Conservation (phyloP, 441 rosid genomes). For the Adansonia rubrostipa region DNA sequence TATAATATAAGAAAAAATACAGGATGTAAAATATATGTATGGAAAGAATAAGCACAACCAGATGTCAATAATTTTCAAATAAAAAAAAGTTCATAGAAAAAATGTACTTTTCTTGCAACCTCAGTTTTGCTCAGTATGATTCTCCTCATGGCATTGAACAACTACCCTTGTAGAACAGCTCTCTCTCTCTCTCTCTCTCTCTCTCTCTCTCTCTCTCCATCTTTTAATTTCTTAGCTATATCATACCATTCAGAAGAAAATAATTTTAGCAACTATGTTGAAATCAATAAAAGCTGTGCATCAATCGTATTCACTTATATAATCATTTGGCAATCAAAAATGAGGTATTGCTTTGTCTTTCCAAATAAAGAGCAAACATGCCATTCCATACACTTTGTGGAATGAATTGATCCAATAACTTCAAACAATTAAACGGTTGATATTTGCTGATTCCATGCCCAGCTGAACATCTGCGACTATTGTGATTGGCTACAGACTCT, state of each 20-base stretch:
- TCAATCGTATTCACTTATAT: neutral
- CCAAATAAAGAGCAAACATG: slow-evolving; percentile 3
- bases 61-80: neutral
- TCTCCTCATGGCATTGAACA: neutral
- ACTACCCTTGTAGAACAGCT: neutral
- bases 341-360: neutral
- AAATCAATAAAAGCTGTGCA: neutral
- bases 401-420: slow-evolving; percentile 16
- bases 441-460: slow-evolving; percentile 6
- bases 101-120: neutral
- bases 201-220: neutral
- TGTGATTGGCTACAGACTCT: slow-evolving; percentile 1
- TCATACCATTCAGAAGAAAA: neutral
- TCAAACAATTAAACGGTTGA: neutral
- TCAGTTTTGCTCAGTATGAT: neutral
- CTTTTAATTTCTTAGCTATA: slow-evolving; percentile 14
- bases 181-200: slow-evolving; percentile 6
- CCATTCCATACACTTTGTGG: neutral
- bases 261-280: neutral
- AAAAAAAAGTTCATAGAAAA: neutral
- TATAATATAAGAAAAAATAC: neutral
- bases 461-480: neutral
- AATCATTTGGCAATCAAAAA: neutral
- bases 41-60: neutral
- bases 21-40: neutral